phyloP scores from a whole-genome alignment of 2,329 filamentous ascomycete genomes.

The Bipolaris oryzae region DNA sequence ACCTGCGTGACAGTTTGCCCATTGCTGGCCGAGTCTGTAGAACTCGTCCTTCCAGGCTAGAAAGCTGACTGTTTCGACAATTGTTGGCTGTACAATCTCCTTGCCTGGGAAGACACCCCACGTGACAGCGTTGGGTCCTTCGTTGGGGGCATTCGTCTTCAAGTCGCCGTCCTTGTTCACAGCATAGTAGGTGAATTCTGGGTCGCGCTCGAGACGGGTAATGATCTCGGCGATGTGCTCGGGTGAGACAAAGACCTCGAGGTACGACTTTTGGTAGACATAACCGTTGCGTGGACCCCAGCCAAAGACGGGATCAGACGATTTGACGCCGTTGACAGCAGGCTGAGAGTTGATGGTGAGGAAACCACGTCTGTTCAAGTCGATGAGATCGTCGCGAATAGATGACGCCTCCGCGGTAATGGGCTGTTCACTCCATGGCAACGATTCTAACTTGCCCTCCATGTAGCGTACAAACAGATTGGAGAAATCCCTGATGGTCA shows the following conservation, averaged over 20 bases:
- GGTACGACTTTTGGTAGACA: conserved; percentile 97
- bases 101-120: conserved; percentile 99
- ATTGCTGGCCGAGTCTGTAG: conserved; percentile 88
- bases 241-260: conserved; percentile 87
- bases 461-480: conserved; percentile 86
- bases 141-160: conserved; percentile 80
- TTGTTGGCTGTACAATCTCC: conserved; percentile 99
- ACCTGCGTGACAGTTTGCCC: conserved; percentile 87
- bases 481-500: conserved; percentile 78
- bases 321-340: conserved; percentile 88
- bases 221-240: conserved; percentile 79
- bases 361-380: conserved; percentile 83
- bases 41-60: conserved; percentile 99
- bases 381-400: conserved; percentile 77
- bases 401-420: conserved; percentile 81
- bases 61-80: conserved; percentile 97
- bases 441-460: conserved; percentile 74
- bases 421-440: conserved; percentile 93
- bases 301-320: conserved; percentile 82
- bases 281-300: conserved; percentile 97
- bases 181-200: conserved; percentile 91
- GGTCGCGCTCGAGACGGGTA: conserved; percentile 74
- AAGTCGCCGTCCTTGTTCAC: conserved; percentile 83
- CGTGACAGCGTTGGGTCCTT: conserved; percentile 95
- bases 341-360: conserved; percentile 98